A percentile compares a stretch with the other conserved stretches of the same genome.
These are phyloP conservation scores for Mastigamoeba balamuthi DNA, from an alignment of 78 protist genomes.

Conservation along the genomic window DNA sequence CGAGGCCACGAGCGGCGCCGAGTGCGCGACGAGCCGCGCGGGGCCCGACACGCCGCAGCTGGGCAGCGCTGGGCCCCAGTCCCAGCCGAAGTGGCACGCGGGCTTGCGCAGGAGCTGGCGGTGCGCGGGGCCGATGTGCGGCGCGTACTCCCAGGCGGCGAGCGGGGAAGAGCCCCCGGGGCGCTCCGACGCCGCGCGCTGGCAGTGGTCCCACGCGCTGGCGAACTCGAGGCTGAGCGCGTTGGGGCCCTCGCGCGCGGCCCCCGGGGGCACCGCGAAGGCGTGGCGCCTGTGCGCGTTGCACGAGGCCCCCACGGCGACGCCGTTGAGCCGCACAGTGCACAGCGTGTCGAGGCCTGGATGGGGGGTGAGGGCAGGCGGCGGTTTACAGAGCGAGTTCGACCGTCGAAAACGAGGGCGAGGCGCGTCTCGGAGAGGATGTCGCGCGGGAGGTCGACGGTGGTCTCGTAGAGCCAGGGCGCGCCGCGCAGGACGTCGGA, in stretches of 20 bases:
- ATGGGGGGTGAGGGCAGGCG: too few species aligned
- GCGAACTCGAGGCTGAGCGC: background rate
- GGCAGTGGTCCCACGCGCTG: background rate
- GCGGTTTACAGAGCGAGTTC: too few species aligned
- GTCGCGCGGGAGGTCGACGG: too few species aligned
- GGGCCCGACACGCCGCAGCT: background rate
- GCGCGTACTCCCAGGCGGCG: background rate
- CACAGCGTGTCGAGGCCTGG: background rate
- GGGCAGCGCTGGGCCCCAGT: background rate
- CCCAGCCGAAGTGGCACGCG: background rate
- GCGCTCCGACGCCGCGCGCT: background rate
- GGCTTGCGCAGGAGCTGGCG: background rate
- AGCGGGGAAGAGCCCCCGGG: background rate
- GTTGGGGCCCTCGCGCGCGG: background rate
- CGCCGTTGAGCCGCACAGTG: background rate
- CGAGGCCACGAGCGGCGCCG: background rate
- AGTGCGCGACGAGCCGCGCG: background rate
- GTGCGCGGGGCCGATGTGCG: background rate
- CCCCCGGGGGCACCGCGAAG: background rate
- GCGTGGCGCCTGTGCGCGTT: background rate
- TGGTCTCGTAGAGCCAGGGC: too few species aligned
- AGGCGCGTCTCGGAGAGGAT: too few species aligned
- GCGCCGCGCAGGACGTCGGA: too few species aligned
- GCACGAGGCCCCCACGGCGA: background rate
- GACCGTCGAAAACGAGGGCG: too few species aligned